A percentile compares a stretch with the other conserved stretches of the same genome.
Evolutionary conservation across 176 grass and related monocot species (phyloP).

Genomic region (Aegilops tauschii): DNA sequence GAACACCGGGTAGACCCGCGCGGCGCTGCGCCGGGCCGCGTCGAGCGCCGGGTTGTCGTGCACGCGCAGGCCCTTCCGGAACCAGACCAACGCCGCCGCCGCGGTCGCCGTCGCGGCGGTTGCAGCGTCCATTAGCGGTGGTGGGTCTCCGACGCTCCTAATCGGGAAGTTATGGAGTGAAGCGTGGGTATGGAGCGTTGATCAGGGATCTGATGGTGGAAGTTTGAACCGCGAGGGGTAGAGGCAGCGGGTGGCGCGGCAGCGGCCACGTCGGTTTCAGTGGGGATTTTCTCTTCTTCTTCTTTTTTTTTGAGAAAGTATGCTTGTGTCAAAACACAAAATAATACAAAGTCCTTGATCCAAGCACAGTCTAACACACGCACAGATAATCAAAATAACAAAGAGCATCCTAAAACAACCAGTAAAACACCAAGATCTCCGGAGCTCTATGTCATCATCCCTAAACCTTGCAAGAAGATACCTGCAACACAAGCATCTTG

Average conservation of each 20-base stretch:
- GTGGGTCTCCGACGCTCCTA: not conserved
- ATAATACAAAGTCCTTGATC: too few relatives aligned
- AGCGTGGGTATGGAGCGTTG: not conserved
- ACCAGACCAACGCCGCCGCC: slow-evolving; percentile 72
- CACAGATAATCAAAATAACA: too few relatives aligned
- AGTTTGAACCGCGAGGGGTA: slow-evolving; percentile 39
- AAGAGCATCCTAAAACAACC: too few relatives aligned
- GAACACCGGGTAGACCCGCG: slow-evolving; percentile 78
- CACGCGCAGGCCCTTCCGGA: slow-evolving; percentile 80
- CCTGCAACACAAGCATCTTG: too few relatives aligned
- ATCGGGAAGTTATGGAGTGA: not conserved
- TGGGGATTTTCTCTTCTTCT: not conserved
- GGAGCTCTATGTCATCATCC: too few relatives aligned
- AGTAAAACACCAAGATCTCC: too few relatives aligned
- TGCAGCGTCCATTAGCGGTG: slow-evolving; percentile 27
- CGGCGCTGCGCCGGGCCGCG: slow-evolving; percentile 30
- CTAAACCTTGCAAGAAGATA: too few relatives aligned
- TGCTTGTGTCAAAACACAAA: too few relatives aligned
- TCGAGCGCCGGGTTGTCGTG: slow-evolving; percentile 95
- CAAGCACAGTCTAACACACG: too few relatives aligned
- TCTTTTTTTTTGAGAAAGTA: too few relatives aligned
- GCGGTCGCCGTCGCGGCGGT: slow-evolving; percentile 32
- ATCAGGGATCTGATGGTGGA: slow-evolving; percentile 25
- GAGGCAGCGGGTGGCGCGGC: slow-evolving; percentile 25
- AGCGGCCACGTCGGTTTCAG: slow-evolving; percentile 50